phyloP scores from a whole-genome alignment of 148 eudicot species.

The Tetragonia tetragonoides region DNA sequence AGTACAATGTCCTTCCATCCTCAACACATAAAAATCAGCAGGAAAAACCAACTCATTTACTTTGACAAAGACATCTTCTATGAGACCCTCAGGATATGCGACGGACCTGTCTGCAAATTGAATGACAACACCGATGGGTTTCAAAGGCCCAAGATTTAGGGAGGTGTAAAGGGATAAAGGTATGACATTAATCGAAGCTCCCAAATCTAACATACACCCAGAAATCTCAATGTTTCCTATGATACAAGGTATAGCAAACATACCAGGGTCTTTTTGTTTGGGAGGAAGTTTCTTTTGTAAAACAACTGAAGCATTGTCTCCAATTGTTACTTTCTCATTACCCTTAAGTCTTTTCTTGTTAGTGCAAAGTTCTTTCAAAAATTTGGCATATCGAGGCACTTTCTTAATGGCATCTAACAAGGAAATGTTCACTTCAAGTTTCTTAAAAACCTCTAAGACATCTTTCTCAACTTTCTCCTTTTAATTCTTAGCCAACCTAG shows the following conservation, averaged over 20 bases:
- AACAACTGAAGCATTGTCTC: constrained; percentile 4
- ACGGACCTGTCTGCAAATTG: neutral
- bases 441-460: neutral
- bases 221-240: neutral
- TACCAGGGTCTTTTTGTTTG: constrained; percentile 10
- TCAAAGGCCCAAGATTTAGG: neutral
- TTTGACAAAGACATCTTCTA: constrained; percentile 1
- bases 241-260: constrained; percentile 1
- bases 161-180: neutral
- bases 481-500: neutral
- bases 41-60: neutral
- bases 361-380: constrained; percentile 9
- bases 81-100: neutral
- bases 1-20: neutral
- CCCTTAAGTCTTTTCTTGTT: constrained; percentile 6
- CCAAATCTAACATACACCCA: neutral
- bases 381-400: constrained; percentile 17
- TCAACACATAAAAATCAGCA: neutral
- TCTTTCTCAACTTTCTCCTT: neutral
- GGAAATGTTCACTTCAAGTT: neutral
- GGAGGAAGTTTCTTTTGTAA: constrained; percentile 14
- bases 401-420: constrained; percentile 10
- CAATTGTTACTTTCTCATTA: neutral
- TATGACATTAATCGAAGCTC: constrained; percentile 13
- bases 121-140: neutral